Base-by-base conservation (phyloP, 2,329 filamentous ascomycete species). In the Exserohilum rostratum region DNA sequence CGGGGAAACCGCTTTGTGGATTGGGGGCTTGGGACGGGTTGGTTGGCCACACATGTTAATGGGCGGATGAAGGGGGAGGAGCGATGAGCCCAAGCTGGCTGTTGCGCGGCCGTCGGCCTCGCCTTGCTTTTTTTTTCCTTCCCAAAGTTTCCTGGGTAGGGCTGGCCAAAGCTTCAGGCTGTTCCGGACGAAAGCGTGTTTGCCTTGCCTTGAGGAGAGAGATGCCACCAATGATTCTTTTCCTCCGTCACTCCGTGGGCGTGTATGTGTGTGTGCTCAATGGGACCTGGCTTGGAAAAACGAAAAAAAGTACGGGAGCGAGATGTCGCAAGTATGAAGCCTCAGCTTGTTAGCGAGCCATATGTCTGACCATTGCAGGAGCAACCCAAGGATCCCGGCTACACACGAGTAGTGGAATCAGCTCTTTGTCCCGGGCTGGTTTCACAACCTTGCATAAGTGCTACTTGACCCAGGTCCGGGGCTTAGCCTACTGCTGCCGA, bases 391-490 rank as follows among this genome's bases (percentile, higher is more conserved):
- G 46, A 22, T 35, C 30, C 34, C 29, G 46, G n/a, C 38, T 29
- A 33, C 27, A 42, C 30, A 52, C 47, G 35, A 34, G 42, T 59
- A 58, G 58, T 65, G 61, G 66, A 58, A 65, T 60, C 61, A 62
- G 53, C 49, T 53, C 58, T 62, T 62, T 62, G 50, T 65, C 57
- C 61, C 55, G 56, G 51, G 50, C 43, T 61, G 58, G 70, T 71
- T 68, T 72, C 65, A 67, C 64, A 67, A 59, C 53, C 66, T 68
- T 68, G 68, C 64, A 64, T 50, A 66, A 63, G 52, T 62, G 57
- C 62, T 58, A 56, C 60, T 56, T 54, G 51, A 56, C 51, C 65
- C 60, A 52, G 63, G 59, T 27, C 57, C 54, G 35, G 50, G 65
- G 62, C 61, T 61, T 58, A 57, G 56, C 58, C 50, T 45, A 42